Percentiles rank a stretch among this genome's conserved stretches.
Conservation (phyloP, 495 filamentous ascomycete species). For the Tuber microsphaerosporum region DNA sequence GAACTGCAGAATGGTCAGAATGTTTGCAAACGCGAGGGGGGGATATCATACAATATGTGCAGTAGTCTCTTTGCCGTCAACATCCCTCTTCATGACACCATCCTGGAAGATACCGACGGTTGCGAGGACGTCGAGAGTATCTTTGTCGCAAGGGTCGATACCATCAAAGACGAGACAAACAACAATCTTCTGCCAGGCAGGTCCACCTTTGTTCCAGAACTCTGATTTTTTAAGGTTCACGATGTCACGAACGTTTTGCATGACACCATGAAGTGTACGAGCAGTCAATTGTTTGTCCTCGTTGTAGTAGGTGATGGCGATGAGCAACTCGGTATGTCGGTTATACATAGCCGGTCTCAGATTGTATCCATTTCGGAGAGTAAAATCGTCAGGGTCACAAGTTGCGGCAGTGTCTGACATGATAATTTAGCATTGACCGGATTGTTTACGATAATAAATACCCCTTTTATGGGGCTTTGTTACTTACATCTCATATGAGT, state of each 20-base stretch:
- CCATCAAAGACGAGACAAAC: constrained; percentile 46
- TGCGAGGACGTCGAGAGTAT: constrained; percentile 44
- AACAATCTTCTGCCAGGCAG: constrained; percentile 46
- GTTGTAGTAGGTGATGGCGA: constrained; percentile 46
- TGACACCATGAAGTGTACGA: constrained; percentile 44
- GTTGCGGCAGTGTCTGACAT: constrained; percentile 81
- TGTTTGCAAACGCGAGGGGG: constrained; percentile 10
- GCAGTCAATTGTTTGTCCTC: constrained; percentile 44
- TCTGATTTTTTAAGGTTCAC: constrained; percentile 43
- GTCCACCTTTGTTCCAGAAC: constrained; percentile 44
- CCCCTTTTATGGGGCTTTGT: not conserved
- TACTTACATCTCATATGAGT: constrained; percentile 89
- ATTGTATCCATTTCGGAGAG: constrained; percentile 99
- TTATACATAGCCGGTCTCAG: constrained; percentile 98
- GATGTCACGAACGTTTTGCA: constrained; percentile 46
- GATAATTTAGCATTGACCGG: not conserved
- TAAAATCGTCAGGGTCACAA: constrained; percentile 98
- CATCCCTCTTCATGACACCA: constrained; percentile 43
- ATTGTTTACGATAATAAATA: constrained; percentile 8
- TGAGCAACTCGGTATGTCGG: constrained; percentile 45
- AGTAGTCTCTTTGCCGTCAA: constrained; percentile 43
- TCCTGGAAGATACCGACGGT: constrained; percentile 45
- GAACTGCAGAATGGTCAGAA: constrained; percentile 32
- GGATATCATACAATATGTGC: constrained; percentile 43
- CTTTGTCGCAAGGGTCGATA: constrained; percentile 43